Evolutionary conservation across 768 basidiomycete genomes (phyloP), one percentile per base, ranked within the genome.

Genomic region (Clathrus columnatus): DNA sequence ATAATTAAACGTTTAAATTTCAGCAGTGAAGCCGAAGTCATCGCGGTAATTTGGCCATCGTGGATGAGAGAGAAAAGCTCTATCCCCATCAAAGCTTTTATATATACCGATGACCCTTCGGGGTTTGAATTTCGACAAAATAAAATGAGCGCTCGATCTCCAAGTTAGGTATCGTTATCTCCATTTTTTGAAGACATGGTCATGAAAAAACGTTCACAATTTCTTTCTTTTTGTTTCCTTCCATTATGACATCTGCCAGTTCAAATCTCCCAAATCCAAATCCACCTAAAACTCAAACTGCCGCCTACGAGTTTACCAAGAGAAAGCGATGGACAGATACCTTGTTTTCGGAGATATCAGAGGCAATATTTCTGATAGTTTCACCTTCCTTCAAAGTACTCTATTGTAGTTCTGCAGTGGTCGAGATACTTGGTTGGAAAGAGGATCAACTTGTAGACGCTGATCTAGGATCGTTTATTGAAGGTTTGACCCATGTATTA

Each of bases 1-100:
- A 36, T 36, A 36, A n/a, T n/a, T 14, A 36, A 11, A 36, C 36
- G 36, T 36, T 36, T n/a, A 11, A 36, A 36, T 4, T 62, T 68
- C 64, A 59, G 63, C 62, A 54, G 62, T 72, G 68, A 67, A 70
- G 72, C 70, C 70, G 69, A 72, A 76, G 82, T 77, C 70, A 65
- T 74, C 78, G 86, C 72, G 80, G 87, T 79, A 90, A 90, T 89
- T 88, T 84, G 77, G 69, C 84, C 85, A 82, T 80, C 87, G 84
- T 71, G 67, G 69, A 63, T 65, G 56, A 56, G 57, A 58, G 57
- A 14, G 36, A 44, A 41, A 21, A 27, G 17, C 7, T 14, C 2
- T 8, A 7, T 5, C 7, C 7, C 74, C 74, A 68, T 75, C 8
- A 52, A 60, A 50, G 30, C 7, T 49, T 59, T 46, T 41, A 59